Conservation (phyloP, 2,329 filamentous ascomycete genomes). For the Ceratocystis diversiconidia region DNA sequence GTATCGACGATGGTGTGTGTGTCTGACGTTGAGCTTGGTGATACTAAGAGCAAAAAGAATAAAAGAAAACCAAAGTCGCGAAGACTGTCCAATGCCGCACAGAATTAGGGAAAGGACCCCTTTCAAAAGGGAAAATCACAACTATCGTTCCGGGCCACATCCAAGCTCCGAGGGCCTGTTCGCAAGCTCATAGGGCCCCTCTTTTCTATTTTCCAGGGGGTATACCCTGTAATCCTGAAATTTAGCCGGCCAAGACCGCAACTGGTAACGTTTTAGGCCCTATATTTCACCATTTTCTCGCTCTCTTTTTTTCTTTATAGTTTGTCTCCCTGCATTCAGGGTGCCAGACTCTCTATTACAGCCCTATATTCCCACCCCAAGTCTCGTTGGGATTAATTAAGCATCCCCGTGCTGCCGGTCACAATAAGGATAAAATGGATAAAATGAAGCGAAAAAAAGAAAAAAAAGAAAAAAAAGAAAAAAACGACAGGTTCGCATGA, state of each 20-base stretch:
- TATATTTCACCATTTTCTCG: not conserved
- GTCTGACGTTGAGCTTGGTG: not conserved
- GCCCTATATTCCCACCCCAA: not conserved
- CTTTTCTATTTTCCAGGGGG: not conserved
- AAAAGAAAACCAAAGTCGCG: not conserved
- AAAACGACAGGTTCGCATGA: not conserved
- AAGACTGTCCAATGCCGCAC: not conserved
- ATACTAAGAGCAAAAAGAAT: not conserved
- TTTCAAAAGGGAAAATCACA: not conserved
- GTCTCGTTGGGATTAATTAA: not conserved
- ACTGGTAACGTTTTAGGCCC: not conserved
- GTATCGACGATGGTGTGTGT: not conserved
- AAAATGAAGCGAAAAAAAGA: no score
- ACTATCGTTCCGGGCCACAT: not conserved
- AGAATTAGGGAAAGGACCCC: not conserved
- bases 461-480: not conserved
- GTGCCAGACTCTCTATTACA: not conserved
- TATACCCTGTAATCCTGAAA: not conserved
- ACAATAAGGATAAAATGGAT: no score
- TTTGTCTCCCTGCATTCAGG: not conserved
- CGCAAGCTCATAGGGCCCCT: not conserved
- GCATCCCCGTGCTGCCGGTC: not conserved
- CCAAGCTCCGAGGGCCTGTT: not conserved
- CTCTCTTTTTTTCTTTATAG: not conserved
- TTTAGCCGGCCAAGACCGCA: not conserved